Percentiles rank a stretch among this genome's conserved stretches.
These are phyloP conservation scores for Moniliella sp. DNA, from an alignment of 1,284 basidiomycete genomes.

Conservation along the genomic window DNA sequence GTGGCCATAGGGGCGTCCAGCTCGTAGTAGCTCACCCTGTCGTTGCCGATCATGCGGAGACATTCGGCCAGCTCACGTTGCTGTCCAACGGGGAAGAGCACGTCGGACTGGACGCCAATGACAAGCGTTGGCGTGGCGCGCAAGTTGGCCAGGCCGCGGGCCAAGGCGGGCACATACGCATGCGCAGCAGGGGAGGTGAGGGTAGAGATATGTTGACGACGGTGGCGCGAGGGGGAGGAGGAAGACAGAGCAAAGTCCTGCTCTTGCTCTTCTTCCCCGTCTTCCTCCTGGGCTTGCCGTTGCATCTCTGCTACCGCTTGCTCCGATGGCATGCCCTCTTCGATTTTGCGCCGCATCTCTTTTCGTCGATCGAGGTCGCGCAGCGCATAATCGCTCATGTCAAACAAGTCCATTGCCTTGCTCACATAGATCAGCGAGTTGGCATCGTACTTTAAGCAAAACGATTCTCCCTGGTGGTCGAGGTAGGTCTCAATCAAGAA, in stretches of 20 bases:
- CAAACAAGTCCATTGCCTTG: conserved; percentile 98
- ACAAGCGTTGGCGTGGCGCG: conserved; percentile 59
- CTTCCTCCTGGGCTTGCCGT: neutral
- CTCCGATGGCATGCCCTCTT: conserved; percentile 4
- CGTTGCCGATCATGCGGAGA: conserved; percentile 55
- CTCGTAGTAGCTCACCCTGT: conserved; percentile 79
- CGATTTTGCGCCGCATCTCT: too few species aligned
- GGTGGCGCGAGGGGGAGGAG: conserved; percentile 36
- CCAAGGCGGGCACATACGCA: conserved; percentile 59
- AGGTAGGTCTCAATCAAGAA: conserved; percentile 96
- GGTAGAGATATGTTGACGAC: too few species aligned
- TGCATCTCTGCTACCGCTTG: neutral
- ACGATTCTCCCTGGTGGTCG: conserved; percentile 67
- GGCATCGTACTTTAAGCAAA: conserved; percentile 95
- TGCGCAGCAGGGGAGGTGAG: conserved; percentile 38
- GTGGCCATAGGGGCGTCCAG: conserved; percentile 84
- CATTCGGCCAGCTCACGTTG: conserved; percentile 86
- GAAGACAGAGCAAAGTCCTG: too few species aligned
- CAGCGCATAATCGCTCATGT: conserved; percentile 65
- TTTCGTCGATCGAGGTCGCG: conserved; percentile 40
- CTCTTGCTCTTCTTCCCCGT: too few species aligned
- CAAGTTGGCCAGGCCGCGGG: conserved; percentile 58
- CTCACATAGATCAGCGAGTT: conserved; percentile 87
- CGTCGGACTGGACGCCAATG: conserved; percentile 85
- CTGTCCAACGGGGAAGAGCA: conserved; percentile 88